Conservation (phyloP, 768 basidiomycete genomes). For the Mycena haematopus region DNA sequence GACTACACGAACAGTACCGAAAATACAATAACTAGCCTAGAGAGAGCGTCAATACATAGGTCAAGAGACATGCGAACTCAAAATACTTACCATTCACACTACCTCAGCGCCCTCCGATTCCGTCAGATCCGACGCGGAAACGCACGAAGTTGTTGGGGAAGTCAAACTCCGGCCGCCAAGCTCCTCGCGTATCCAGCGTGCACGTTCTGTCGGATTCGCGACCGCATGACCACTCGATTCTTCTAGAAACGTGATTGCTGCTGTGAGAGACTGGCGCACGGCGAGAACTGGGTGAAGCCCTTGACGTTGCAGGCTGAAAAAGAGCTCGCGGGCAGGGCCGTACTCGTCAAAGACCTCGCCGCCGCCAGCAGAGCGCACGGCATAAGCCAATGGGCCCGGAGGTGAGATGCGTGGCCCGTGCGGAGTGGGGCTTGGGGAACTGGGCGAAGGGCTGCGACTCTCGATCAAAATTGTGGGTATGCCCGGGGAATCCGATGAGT, state of each 20-base stretch:
- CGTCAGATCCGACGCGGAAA: not conserved
- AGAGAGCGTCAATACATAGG: no score
- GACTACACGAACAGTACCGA: no score
- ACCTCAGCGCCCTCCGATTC: not conserved
- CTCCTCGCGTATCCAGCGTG: not conserved
- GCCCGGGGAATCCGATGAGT: not conserved
- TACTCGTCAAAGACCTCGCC: not conserved
- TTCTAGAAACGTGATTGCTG: constrained; percentile 1
- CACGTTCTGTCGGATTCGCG: not conserved
- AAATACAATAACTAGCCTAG: no score
- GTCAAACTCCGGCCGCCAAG: not conserved
- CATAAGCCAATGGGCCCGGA: not conserved
- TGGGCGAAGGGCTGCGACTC: constrained; percentile 10
- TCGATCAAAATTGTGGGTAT: not conserved
- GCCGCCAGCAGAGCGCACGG: not conserved
- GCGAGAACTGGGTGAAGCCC: not conserved
- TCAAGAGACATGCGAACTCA: no score
- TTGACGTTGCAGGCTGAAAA: not conserved
- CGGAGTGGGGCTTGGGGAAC: not conserved
- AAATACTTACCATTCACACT: no score
- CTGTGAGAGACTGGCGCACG: not conserved
- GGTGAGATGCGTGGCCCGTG: not conserved
- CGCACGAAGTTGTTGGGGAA: not conserved
- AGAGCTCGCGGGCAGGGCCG: not conserved
- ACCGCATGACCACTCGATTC: not conserved